Evolutionary conservation across 1,139 yeast species (phyloP).

Genomic region (Arxiozyma slooffiae): DNA sequence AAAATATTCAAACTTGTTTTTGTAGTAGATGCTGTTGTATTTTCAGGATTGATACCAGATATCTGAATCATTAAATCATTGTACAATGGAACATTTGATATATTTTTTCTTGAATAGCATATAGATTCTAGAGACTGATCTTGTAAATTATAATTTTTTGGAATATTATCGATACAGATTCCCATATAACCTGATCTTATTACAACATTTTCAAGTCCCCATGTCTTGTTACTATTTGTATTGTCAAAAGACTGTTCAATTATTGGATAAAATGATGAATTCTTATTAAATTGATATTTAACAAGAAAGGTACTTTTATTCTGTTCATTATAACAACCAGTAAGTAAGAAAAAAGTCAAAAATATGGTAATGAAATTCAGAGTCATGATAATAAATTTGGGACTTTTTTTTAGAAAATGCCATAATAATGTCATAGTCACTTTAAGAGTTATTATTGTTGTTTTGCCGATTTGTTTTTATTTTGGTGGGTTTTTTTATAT

Average conservation of each 20-base stretch:
- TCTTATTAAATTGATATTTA: slow-evolving; percentile 19
- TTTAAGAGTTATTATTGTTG: background rate
- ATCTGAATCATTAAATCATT: slow-evolving; percentile 22
- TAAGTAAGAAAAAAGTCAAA: slow-evolving; percentile 22
- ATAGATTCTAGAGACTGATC: slow-evolving; percentile 11
- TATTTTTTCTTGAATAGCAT: slow-evolving; percentile 24
- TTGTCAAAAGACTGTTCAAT: slow-evolving; percentile 20
- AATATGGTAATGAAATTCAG: slow-evolving; percentile 24
- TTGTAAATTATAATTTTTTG: slow-evolving; percentile 14
- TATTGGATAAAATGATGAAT: slow-evolving; percentile 23
- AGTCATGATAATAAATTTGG: slow-evolving; percentile 22
- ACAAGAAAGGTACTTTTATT: slow-evolving; percentile 24
- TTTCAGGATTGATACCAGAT: slow-evolving; percentile 9
- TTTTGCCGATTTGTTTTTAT: background rate
- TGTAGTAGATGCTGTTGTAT: slow-evolving; percentile 9
- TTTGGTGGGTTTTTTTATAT: background rate
- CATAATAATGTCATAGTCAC: slow-evolving; percentile 11
- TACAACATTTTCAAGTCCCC: slow-evolving; percentile 21
- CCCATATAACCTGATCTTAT: slow-evolving; percentile 29
- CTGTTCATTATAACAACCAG: slow-evolving; percentile 24
- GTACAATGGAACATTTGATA: slow-evolving; percentile 18
- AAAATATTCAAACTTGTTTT: slow-evolving; percentile 20
- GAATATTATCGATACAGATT: slow-evolving; percentile 26
- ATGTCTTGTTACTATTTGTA: slow-evolving; percentile 8
- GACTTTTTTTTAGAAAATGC: slow-evolving; percentile 22